phyloP scores from a whole-genome alignment of 208 protist species.

The Crithidia sp. region DNA sequence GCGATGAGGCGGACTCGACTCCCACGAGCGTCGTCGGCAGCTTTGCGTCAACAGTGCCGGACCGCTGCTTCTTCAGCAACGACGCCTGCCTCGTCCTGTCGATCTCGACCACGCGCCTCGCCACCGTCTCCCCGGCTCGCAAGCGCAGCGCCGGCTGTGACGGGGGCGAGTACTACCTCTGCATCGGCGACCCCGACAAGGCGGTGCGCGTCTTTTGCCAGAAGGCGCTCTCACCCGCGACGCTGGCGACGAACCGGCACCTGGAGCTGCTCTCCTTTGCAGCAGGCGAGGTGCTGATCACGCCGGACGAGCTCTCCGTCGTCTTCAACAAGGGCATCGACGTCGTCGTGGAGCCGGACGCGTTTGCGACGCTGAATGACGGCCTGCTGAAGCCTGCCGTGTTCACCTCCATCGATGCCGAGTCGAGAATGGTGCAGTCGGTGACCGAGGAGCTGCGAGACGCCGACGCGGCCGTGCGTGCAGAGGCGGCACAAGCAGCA shows the following conservation, averaged over 20 bases:
- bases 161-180: constrained; percentile 39
- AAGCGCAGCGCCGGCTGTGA: constrained; percentile 12
- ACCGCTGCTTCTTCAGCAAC: constrained; percentile 31
- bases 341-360: constrained; percentile 50
- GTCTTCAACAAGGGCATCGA: constrained; percentile 48
- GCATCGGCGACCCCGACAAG: constrained; percentile 39
- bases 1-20: constrained; percentile 1
- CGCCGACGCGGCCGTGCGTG: not conserved
- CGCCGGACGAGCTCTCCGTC: constrained; percentile 39
- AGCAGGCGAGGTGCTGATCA: constrained; percentile 40
- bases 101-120: constrained; percentile 43
- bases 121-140: constrained; percentile 14
- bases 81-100: constrained; percentile 57
- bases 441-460: constrained; percentile 11
- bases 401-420: constrained; percentile 4
- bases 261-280: constrained; percentile 58
- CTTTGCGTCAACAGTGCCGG: constrained; percentile 19
- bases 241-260: constrained; percentile 8
- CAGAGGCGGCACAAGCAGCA: too few species aligned
- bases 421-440: constrained; percentile 1
- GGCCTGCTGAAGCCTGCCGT: constrained; percentile 44
- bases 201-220: constrained; percentile 59
- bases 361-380: constrained; percentile 57
- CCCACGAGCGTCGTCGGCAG: not conserved
- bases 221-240: not conserved